Conservation (phyloP, 2,329 filamentous ascomycete species). For the Rutstroemia sp. region DNA sequence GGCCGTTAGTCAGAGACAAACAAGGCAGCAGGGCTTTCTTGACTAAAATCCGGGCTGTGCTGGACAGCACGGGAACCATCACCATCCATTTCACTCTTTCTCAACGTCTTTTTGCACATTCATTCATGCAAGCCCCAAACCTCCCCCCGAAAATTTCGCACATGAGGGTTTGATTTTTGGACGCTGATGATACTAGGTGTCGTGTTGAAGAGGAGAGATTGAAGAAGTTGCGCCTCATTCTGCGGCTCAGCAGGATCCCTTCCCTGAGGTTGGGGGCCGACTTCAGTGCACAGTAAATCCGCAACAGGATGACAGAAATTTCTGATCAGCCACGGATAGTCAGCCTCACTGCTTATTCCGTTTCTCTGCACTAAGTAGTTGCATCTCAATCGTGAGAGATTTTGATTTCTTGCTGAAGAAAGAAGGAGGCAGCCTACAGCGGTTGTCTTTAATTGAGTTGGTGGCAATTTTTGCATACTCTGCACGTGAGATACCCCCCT, state of each 20-base stretch:
- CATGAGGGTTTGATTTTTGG: not conserved
- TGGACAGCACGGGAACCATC: too few species aligned
- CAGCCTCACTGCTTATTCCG: not conserved
- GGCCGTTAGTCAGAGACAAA: too few species aligned
- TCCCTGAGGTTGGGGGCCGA: conserved; percentile 1
- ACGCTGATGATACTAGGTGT: not conserved
- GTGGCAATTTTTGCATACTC: not conserved
- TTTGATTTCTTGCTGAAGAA: not conserved
- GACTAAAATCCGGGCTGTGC: too few species aligned
- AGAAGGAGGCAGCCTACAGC: not conserved
- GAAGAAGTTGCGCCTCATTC: not conserved
- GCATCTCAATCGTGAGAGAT: not conserved
- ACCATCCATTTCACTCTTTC: too few species aligned
- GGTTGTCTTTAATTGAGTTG: not conserved
- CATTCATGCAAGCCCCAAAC: too few species aligned
- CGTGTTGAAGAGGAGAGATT: not conserved
- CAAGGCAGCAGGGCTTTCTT: too few species aligned
- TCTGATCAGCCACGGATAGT: not conserved
- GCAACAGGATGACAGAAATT: not conserved
- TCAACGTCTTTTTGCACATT: too few species aligned
- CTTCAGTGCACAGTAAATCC: not conserved
- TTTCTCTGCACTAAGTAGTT: not conserved
- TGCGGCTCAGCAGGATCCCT: not conserved
- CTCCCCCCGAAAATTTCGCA: too few species aligned
- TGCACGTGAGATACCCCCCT: not conserved